phyloP scores from a whole-genome alignment of 352 stramenopile species.

The Pythium rishiriense region DNA sequence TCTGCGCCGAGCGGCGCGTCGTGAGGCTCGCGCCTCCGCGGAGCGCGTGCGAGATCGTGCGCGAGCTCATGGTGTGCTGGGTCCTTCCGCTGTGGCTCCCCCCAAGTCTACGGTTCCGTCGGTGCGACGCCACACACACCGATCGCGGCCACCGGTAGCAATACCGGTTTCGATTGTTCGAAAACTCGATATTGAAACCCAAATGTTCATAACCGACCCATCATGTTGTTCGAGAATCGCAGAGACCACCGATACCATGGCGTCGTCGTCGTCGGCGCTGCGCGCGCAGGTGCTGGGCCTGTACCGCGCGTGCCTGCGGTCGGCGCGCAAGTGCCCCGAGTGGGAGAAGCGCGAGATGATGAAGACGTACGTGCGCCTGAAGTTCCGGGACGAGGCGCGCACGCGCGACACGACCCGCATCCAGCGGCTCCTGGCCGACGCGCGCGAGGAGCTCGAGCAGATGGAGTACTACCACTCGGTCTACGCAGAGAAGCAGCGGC shows the following conservation, averaged over 20 bases:
- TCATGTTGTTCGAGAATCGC: too few species aligned
- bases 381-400: slow-evolving; percentile 62
- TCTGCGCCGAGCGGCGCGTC: slow-evolving; percentile 49
- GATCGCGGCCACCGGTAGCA: slow-evolving; percentile 22
- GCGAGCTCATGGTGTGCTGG: slow-evolving; percentile 52
- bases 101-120: slow-evolving; percentile 25
- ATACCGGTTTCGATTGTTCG: neutral
- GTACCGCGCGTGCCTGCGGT: slow-evolving; percentile 77
- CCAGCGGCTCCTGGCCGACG: slow-evolving; percentile 54
- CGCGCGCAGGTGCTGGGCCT: slow-evolving; percentile 54
- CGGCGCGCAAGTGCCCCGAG: slow-evolving; percentile 67
- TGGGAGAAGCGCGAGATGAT: slow-evolving; percentile 87
- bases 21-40: slow-evolving; percentile 58
- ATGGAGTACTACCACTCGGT: slow-evolving; percentile 90
- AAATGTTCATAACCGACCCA: too few species aligned
- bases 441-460: slow-evolving; percentile 70
- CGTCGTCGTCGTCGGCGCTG: slow-evolving; percentile 8
- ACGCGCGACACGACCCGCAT: slow-evolving; percentile 60
- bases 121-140: slow-evolving; percentile 11
- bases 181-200: too few species aligned
- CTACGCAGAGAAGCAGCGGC: slow-evolving; percentile 63
- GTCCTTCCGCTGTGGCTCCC: slow-evolving; percentile 11
- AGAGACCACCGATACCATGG: too few species aligned
- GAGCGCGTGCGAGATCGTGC: slow-evolving; percentile 56
- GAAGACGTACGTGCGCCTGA: slow-evolving; percentile 76